phyloP scores from a whole-genome alignment of 2,329 filamentous ascomycete species.

The Raffaelea ambrosiae region DNA sequence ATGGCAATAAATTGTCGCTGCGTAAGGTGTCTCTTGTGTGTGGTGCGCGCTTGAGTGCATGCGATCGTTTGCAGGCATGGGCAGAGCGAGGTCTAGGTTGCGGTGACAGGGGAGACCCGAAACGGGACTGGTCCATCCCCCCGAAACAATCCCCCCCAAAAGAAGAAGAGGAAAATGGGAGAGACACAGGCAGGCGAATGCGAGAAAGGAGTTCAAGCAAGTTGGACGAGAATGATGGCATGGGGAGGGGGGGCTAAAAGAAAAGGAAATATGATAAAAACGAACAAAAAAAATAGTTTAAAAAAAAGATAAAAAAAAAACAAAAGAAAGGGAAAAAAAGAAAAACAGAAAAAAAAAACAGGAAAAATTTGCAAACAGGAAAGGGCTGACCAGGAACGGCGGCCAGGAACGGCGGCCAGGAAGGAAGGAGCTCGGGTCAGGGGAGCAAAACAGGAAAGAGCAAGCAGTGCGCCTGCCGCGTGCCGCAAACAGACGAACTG shows the following conservation, averaged over 20 bases:
- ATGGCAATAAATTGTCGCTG: too few species aligned
- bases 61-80: conserved; percentile 5
- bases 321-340: neutral
- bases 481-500: neutral
- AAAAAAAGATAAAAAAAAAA: neutral
- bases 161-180: too few species aligned
- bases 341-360: neutral
- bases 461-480: neutral
- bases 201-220: too few species aligned
- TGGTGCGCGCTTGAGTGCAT: too few species aligned
- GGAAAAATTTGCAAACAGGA: neutral
- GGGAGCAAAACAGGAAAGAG: neutral
- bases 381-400: neutral
- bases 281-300: neutral
- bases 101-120: neutral
- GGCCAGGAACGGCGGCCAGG: neutral
- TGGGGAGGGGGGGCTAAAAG: neutral
- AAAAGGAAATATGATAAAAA: neutral
- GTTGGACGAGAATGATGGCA: too few species aligned
- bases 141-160: too few species aligned
- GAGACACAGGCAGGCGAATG: too few species aligned
- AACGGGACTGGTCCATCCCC: neutral
- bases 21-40: too few species aligned
- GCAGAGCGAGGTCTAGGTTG: neutral
- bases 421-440: neutral